Conservation (phyloP, 2,329 filamentous ascomycete species). For the Fusarium albosuccineum region DNA sequence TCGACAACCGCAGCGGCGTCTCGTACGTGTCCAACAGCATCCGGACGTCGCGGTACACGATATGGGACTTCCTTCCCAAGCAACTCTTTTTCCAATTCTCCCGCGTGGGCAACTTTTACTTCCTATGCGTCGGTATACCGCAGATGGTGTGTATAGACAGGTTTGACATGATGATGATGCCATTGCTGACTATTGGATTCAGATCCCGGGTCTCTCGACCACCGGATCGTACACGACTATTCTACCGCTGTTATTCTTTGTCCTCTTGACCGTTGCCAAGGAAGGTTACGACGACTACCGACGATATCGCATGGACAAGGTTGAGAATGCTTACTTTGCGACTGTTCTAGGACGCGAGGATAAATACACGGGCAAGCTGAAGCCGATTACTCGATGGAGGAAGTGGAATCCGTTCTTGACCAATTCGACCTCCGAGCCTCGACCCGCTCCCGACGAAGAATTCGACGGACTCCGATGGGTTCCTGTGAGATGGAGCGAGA, state of each 20-base stretch:
- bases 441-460: constrained; percentile 68
- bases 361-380: constrained; percentile 47
- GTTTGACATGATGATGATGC: neutral
- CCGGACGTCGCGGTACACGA: constrained; percentile 84
- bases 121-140: constrained; percentile 84
- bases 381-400: constrained; percentile 39
- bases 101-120: constrained; percentile 88
- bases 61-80: constrained; percentile 87
- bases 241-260: constrained; percentile 80
- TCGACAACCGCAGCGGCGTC: constrained; percentile 64
- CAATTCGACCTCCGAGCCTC: constrained; percentile 47
- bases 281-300: constrained; percentile 90
- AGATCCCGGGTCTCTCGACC: constrained; percentile 78
- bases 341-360: constrained; percentile 60
- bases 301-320: constrained; percentile 82
- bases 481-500: constrained; percentile 57
- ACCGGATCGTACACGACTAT: constrained; percentile 82
- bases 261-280: constrained; percentile 83
- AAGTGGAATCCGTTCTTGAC: constrained; percentile 52
- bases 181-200: constrained; percentile 23
- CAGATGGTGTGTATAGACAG: constrained; percentile 68
- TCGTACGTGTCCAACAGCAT: constrained; percentile 73
- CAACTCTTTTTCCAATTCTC: constrained; percentile 89
- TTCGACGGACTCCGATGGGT: constrained; percentile 69
- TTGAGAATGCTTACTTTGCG: constrained; percentile 75